Base-by-base conservation (phyloP, 176 grass and related monocot genomes). In the Zea luxurians region DNA sequence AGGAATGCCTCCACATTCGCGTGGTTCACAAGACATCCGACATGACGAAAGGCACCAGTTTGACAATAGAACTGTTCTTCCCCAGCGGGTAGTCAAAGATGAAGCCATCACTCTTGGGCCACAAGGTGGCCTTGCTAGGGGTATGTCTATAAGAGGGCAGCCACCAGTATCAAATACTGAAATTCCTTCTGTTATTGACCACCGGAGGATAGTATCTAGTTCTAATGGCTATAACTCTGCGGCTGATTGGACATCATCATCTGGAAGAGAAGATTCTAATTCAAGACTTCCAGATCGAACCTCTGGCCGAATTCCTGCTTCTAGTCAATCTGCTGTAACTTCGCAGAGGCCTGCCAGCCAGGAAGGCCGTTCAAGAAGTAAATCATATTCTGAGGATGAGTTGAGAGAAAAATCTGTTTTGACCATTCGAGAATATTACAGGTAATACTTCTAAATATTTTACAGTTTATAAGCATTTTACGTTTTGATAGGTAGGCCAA, bases 391-490 rank as follows among this genome's bases (percentile, higher is more conserved):
- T 16, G 82, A 90, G 47, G 82, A 85, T 61, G 82, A 84, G 43
- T 67, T 97, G 62, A 84, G 79, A 83, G 89, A 97, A 48, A 97
- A 94, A 86, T 88, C 94, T 70, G 66, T 97, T 67, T 89, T 82
- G 12, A 77, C 94, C 68, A 92, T 97, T 83, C 78, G 71, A 64
- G 94, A 97, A 81, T 97, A 91, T 78, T 91, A 93, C 66, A 97
- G 94, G 94, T 97, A 88, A 59, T 62, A 75, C 10, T 62, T 63
- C 27, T 27, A 27, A 27, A 27, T 27, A 27, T 27, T 27, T 27
- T 27, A 27, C 27, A 27, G 10, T 60, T 43, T 10, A 16, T 34
- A 17, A 21, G 61, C 54, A 43, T 42, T n/a, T 68, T 2, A 38
- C 57, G 2, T 27, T 12, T 75, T 76, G 49, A 12, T 64, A 76